Evolutionary conservation across 1,139 yeast species (phyloP), one percentile per base, ranked within the genome.

Genomic region (Pneumocystis oryctolagi): DNA sequence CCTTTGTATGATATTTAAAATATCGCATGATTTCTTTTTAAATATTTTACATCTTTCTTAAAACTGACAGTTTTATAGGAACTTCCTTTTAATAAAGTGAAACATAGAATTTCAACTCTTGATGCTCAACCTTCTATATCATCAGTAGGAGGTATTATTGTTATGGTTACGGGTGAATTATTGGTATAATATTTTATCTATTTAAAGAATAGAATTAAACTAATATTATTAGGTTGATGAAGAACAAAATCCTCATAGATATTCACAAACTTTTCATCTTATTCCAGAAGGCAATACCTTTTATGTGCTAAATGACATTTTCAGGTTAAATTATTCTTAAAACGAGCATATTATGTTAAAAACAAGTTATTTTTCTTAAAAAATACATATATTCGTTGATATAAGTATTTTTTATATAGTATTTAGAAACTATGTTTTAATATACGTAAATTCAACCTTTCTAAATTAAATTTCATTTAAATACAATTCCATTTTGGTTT

Each of bases 101-200:
- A 82, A 62, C 99, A 92, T 79, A 82, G 94, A 77, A 85, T 92
- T 73, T 84, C 95, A 64, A 90, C 98, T 61, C 81, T 92, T 72
- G 98, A 92, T 73, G 98, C 97, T 61, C 99, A 92, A 78, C 98
- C 98, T 61, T 96, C 94, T 57, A 86, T 96, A 66, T 88, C 95
- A 66, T 82, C 79, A 70, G 69, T 70, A 42, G 97, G 97, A 67
- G 97, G 90, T 73, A 95, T 92, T 65, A 80, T 92, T 71, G 97
- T 90, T 65, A 86, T 92, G 95, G 97, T 92, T 70, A 92, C 99
- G 63, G 99, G 99, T 68, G 96, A 89, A 75, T 82, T 92, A 70
- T 77, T 89, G 69, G 75, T 78, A 62, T 6, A n/a, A 2, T 62
- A n/a, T 30, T 63, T 39, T 18, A 25, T 58, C 9, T 40, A 5